phyloP scores from a whole-genome alignment of 805 yeast genomes.

The Candida andamanensis region DNA sequence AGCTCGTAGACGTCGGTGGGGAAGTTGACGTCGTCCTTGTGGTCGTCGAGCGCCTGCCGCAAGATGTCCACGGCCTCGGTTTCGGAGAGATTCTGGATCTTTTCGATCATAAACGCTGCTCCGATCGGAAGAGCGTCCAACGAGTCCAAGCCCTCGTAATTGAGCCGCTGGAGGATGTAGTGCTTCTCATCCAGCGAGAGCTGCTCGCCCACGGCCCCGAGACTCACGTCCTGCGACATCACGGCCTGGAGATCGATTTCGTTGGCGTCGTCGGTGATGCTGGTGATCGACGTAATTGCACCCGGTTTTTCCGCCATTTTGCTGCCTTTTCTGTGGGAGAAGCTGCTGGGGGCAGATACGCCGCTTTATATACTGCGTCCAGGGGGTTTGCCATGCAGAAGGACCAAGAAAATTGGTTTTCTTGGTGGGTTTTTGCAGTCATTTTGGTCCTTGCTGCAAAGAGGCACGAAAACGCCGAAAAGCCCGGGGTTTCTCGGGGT shows the following conservation, averaged over 20 bases:
- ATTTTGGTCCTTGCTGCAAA: too few species aligned
- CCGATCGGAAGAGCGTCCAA: constrained; percentile 25
- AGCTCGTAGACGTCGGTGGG: constrained; percentile 26
- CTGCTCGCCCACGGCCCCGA: constrained; percentile 21
- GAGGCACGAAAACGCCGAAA: too few species aligned
- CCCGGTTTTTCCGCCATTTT: neutral
- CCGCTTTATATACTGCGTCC: too few species aligned
- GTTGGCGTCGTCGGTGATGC: constrained; percentile 1
- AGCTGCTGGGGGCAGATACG: too few species aligned
- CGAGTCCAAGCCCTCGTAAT: constrained; percentile 20
- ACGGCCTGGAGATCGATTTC: constrained; percentile 12
- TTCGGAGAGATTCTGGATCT: constrained; percentile 27
- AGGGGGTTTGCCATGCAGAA: too few species aligned
- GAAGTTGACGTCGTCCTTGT: constrained; percentile 28
- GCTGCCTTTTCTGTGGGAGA: too few species aligned
- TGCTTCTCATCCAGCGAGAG: constrained; percentile 23
- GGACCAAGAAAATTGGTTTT: too few species aligned
- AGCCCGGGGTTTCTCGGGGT: too few species aligned
- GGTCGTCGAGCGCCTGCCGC: constrained; percentile 29
- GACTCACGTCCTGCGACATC: constrained; percentile 18
- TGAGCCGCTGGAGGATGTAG: constrained; percentile 21
- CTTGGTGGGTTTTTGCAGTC: too few species aligned
- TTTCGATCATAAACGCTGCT: constrained; percentile 38
- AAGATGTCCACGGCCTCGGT: constrained; percentile 40
- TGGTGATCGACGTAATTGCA: neutral